A percentile compares a stretch with the other conserved stretches of the same genome.
Evolutionary conservation across 331 rosid genomes (phyloP).

Genomic region (Cucumis variabilis): DNA sequence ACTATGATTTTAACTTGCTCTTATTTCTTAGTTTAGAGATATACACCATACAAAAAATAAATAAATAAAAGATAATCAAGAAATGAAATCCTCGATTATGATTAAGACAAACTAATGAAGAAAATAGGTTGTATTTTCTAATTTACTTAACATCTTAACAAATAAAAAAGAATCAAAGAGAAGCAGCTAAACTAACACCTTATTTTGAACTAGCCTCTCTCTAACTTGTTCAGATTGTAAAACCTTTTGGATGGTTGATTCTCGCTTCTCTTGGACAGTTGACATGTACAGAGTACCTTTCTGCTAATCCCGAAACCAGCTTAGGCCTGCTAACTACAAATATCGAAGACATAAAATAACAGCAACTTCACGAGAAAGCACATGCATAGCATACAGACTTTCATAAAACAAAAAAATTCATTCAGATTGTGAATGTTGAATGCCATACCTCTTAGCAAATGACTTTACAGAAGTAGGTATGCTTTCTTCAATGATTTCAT

Average conservation of each 20-base stretch:
- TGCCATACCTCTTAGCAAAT: neutral
- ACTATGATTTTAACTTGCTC: constrained; percentile 3
- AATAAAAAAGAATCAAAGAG: neutral
- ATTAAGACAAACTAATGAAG: neutral
- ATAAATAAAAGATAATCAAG: neutral
- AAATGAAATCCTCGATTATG: constrained; percentile 5
- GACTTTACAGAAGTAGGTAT: neutral
- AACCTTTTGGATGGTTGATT: constrained; percentile 91
- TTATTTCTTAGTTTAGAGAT: neutral
- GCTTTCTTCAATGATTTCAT: constrained; percentile 2
- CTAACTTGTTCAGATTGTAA: no score
- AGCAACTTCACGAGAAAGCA: constrained; percentile 11
- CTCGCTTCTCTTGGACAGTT: constrained; percentile 96
- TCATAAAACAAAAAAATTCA: neutral
- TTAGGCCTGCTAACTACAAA: constrained; percentile 44
- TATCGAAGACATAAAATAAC: neutral
- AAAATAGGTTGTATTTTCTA: neutral
- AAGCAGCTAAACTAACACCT: no score
- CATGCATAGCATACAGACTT: neutral
- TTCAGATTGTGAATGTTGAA: neutral
- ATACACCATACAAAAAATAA: neutral
- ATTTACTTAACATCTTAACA: neutral
- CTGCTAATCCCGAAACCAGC: constrained; percentile 88
- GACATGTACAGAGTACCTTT: constrained; percentile 87
- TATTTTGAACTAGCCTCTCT: no score